These are phyloP conservation scores for Alternaria triticimaculans DNA, from an alignment of 2,329 filamentous ascomycete species.

Conservation along the genomic window DNA sequence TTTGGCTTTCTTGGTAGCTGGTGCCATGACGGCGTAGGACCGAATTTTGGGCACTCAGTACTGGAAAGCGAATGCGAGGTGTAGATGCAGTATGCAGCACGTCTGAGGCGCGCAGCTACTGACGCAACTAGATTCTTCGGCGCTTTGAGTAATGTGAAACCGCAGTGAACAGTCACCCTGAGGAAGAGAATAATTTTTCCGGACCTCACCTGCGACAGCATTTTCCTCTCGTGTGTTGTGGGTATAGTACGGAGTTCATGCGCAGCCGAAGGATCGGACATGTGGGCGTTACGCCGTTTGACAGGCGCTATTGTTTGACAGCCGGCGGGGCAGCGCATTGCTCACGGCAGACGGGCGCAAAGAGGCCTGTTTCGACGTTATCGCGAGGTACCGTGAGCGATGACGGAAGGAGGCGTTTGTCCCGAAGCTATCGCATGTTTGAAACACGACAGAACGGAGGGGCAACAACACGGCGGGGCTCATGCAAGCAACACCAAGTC, in stretches of 20 bases:
- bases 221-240: background rate
- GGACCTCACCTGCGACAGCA: background rate
- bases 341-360: background rate
- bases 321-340: constrained; percentile 6
- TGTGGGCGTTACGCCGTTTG: constrained; percentile 2
- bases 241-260: constrained; percentile 2
- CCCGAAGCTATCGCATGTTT: constrained; percentile 8
- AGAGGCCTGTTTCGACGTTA: constrained; percentile 11
- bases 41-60: background rate
- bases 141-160: background rate
- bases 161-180: background rate
- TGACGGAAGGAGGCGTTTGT: constrained; percentile 1
- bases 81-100: background rate
- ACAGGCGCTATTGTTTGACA: constrained; percentile 13
- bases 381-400: constrained; percentile 5
- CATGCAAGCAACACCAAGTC: constrained; percentile 4
- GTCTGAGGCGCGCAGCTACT: background rate
- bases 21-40: background rate
- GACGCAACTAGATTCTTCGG: background rate
- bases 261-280: constrained; percentile 2
- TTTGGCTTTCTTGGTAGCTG: background rate
- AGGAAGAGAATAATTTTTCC: background rate
- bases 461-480: background rate
- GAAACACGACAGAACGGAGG: constrained; percentile 3
- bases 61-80: background rate